A percentile compares a stretch with the other conserved stretches of the same genome.
Conservation (phyloP, 345 rosid species). For the Aethionema arabicum region DNA sequence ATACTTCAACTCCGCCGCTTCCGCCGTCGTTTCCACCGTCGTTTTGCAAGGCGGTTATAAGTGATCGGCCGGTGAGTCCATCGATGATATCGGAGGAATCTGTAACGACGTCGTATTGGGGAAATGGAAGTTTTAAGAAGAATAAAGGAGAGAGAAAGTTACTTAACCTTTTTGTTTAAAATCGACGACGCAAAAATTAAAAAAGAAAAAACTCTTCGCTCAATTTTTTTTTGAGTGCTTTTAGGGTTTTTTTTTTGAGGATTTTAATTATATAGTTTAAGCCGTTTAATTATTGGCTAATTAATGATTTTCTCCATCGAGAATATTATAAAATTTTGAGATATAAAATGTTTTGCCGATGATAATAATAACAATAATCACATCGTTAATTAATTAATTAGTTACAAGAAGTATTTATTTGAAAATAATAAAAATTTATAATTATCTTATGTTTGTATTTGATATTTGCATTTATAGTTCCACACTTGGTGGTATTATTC, state of each 20-base stretch:
- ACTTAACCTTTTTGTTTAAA: constrained; percentile 57
- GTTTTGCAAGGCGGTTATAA: constrained; percentile 27
- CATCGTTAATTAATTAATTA: no score
- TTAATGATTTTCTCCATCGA: constrained; percentile 59
- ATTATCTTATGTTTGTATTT: no score
- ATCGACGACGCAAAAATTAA: constrained; percentile 27
- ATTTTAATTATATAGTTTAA: constrained; percentile 7
- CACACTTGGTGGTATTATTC: no score
- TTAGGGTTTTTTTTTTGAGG: constrained; percentile 14
- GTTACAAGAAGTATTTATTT: neutral
- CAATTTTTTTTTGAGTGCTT: neutral
- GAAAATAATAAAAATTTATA: no score
- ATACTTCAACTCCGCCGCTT: constrained; percentile 5
- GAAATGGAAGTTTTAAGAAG: constrained; percentile 45
- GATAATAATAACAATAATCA: neutral
- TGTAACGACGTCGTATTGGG: constrained; percentile 70
- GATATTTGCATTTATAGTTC: no score
- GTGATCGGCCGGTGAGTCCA: constrained; percentile 57
- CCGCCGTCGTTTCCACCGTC: constrained; percentile 26
- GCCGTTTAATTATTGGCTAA: constrained; percentile 43
- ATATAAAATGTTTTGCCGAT: constrained; percentile 8
- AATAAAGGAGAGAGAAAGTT: constrained; percentile 26
- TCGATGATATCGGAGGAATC: constrained; percentile 90
- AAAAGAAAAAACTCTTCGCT: neutral
- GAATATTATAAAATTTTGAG: constrained; percentile 56